phyloP scores from a whole-genome alignment of 352 stramenopile species.

The Blastocystis sp. region DNA sequence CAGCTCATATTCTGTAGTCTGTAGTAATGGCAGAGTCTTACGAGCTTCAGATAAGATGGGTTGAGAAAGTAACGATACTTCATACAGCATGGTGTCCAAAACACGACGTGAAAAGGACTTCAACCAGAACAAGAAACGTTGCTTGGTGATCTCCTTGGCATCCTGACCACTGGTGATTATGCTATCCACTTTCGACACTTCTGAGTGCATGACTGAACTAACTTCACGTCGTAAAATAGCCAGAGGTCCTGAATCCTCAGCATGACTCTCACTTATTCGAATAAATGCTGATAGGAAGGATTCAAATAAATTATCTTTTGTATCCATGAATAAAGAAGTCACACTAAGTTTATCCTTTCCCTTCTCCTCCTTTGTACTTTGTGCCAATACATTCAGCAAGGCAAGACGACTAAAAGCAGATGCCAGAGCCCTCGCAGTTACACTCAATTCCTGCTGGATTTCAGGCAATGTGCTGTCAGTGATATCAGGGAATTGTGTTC shows the following conservation, averaged over 20 bases:
- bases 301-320: slow-evolving; percentile 37
- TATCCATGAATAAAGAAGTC: slow-evolving; percentile 51
- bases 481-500: background rate
- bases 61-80: slow-evolving; percentile 25
- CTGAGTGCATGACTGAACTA: background rate
- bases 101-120: slow-evolving; percentile 26
- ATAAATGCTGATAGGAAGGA: slow-evolving; percentile 59
- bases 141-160: background rate
- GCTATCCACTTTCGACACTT: slow-evolving; percentile 5
- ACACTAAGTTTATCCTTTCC: slow-evolving; percentile 52
- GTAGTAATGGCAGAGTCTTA: background rate
- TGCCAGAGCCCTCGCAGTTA: background rate
- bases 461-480: slow-evolving; percentile 15
- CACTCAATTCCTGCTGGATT: slow-evolving; percentile 29
- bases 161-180: background rate
- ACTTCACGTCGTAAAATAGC: slow-evolving; percentile 28
- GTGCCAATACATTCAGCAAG: slow-evolving; percentile 42
- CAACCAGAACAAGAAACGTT: slow-evolving; percentile 29
- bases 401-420: slow-evolving; percentile 27
- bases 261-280: background rate
- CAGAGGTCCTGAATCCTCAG: background rate
- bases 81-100: slow-evolving; percentile 7
- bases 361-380: background rate
- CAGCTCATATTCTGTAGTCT: background rate
- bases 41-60: background rate